Percentiles rank a stretch among this genome's conserved stretches.
Conservation (phyloP, 176 grass and related monocot genomes). For the Poa annua region DNA sequence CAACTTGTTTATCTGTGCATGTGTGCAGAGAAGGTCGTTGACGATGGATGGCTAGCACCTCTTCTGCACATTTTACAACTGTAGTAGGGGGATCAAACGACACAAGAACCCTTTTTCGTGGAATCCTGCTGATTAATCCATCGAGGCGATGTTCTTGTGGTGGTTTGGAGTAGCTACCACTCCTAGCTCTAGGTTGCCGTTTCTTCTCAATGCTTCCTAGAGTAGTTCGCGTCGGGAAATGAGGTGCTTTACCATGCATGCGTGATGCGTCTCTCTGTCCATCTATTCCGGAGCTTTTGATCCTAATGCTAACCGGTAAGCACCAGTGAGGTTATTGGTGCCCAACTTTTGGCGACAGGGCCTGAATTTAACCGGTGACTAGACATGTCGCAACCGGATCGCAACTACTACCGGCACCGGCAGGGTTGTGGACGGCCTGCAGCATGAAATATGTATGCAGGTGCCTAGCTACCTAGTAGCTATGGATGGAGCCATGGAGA, state of each 20-base stretch:
- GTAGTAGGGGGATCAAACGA: conserved; percentile 25
- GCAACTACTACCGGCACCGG: background rate
- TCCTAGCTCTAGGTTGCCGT: background rate
- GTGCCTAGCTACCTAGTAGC: conserved; percentile 16
- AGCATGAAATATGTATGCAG: conserved; percentile 46
- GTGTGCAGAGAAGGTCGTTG: conserved; percentile 35
- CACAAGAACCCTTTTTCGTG: background rate
- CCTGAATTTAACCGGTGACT: conserved; percentile 23
- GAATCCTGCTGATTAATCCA: background rate
- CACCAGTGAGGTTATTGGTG: background rate
- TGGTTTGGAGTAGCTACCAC: too few relatives aligned
- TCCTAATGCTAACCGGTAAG: conserved; percentile 2
- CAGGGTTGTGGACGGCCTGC: conserved; percentile 30
- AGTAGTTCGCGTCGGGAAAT: conserved; percentile 13
- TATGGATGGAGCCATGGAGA: too few relatives aligned
- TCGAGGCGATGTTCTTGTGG: conserved; percentile 34
- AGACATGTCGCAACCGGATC: conserved; percentile 39
- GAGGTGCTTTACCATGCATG: background rate
- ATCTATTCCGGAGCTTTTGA: background rate
- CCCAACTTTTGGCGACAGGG: conserved; percentile 11
- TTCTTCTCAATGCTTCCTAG: conserved; percentile 25
- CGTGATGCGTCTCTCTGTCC: background rate
- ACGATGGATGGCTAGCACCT: background rate
- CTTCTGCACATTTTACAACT: background rate
- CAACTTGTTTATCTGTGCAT: conserved; percentile 34